Base-by-base conservation (phyloP, 176 grass and related monocot genomes). In the Bromus sterilis region DNA sequence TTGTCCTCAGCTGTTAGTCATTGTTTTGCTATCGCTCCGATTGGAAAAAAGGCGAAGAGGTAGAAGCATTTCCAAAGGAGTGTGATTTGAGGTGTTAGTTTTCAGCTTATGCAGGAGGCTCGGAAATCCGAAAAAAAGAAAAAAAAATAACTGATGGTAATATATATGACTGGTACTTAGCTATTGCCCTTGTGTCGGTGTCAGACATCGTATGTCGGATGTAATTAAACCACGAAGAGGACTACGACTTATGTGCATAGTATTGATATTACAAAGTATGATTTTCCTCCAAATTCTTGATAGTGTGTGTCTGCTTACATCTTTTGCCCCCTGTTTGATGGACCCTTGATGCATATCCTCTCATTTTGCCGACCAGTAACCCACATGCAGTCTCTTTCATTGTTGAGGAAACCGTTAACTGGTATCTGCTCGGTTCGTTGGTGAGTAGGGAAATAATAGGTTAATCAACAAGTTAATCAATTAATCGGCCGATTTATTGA, bases 31-130 rank as follows among this genome's bases (percentile, higher is more conserved):
- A 39, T 46, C 42, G 44, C 78, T 71, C 26, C 4, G 63, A 43
- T 71, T 71, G 28, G 26, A 71, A 64, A 84, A 84, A 82, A 24
- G 34, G 55, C 29, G 51, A 75, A 66, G 71, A 82, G 41, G 35
- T 64, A 78, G 65, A 77, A 71, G 33, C 55, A 81, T 49, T 69
- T 81, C 34, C 5, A 65, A 56, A 64, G 53, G 34, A 55, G 46
- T 34, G 40, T 77, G 65, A 18, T 80, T 69, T 41, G 56, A 76
- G 28, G 34, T 44, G 42, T 81, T 77, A 78, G 65, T 34, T 34
- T 33, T 80, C 20, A 80, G 71, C 4, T 80, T 76, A 76, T 40
- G 30, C 20, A 40, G 33, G 25, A 79, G 39, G 11, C 0, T 18
- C 1, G 2, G 44, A 60, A 73, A 64, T 31, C 15, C 7, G 16